Evolutionary conservation across 495 filamentous ascomycete species (phyloP).

Genomic region (Penicillium egyptiacum): DNA sequence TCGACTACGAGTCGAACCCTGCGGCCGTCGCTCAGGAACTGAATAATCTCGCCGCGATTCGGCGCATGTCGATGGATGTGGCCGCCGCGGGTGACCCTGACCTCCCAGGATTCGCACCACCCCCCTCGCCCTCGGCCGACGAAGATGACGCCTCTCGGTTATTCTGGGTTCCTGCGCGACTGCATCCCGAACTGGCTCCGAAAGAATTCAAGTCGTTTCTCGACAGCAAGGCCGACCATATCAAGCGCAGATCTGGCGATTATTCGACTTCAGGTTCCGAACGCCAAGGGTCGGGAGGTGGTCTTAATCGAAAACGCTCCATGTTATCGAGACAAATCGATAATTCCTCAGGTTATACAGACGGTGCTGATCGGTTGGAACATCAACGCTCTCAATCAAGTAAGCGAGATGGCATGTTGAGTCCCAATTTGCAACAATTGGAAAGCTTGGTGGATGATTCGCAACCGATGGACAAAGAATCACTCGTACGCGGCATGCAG

Average conservation of each 20-base stretch:
- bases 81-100: conserved; percentile 89
- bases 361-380: conserved; percentile 85
- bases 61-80: conserved; percentile 98
- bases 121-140: conserved; percentile 69
- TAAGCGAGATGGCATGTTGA: conserved; percentile 54
- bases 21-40: conserved; percentile 93
- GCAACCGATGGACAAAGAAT: conserved; percentile 48
- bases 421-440: conserved; percentile 64
- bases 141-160: conserved; percentile 86
- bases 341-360: conserved; percentile 69
- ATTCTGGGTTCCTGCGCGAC: conserved; percentile 92
- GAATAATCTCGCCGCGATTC: conserved; percentile 90
- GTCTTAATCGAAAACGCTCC: conserved; percentile 84
- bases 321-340: conserved; percentile 95
- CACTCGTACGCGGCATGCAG: conserved; percentile 38
- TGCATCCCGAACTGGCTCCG: conserved; percentile 93
- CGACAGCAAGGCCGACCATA: conserved; percentile 85
- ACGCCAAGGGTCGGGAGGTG: conserved; percentile 57
- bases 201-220: conserved; percentile 97
- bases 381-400: conserved; percentile 64
- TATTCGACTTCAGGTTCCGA: conserved; percentile 61
- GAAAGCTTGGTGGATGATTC: conserved; percentile 82
- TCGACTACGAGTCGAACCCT: conserved; percentile 87
- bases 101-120: conserved; percentile 78
- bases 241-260: conserved; percentile 80